Evolutionary conservation across 2,329 filamentous ascomycete genomes (phyloP), one percentile per base, ranked within the genome.

Genomic region (Penicillium sp.): DNA sequence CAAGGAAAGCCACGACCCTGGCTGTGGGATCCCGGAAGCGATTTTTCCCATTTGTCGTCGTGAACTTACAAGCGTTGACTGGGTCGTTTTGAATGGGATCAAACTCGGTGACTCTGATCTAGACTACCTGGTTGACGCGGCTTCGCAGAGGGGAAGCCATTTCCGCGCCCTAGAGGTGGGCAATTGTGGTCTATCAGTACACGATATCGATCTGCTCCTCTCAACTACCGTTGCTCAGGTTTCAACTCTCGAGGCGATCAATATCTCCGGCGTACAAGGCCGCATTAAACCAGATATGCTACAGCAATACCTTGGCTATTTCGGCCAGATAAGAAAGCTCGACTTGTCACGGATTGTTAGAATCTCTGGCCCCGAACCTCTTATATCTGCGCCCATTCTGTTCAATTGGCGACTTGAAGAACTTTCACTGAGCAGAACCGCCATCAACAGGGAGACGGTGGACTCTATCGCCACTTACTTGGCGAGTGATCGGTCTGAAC

Each of bases 71-170:
- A 89, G 88, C 68, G 86, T 91, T 19, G 87, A 90, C 71, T 91
- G 89, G 89, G 84, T 91, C 57, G 82, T 86, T 23, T 76, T 91
- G 62, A 91, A 87, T 63, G 88, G 88, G 13, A 89, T 91, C 64
- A 84, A 86, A 63, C 82, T 91, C n/a, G 88, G 87, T 46, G 89
- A 91, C 58, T 86, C 87, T 0, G 90, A 91, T 74, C 78, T 91
- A 57, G 89, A 91, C 65, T 83, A 80, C 68, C 70, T 90, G 50
- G 86, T 90, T 49, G 88, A 88, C 66, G 88, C 88, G n/a, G 86
- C 88, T 9, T 88, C 88, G 1, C 87, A 90, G 63, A 82, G 84
- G 66, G 81, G 80, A 29, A 89, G 88, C 60, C 86, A 89, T 69
- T 80, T 91, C 57, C 85, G 89, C 52, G 89, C 88, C 1, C 79